These are phyloP conservation scores for Xylaria polymorpha DNA, from an alignment of 2,329 filamentous ascomycete species.

Conservation along the genomic window DNA sequence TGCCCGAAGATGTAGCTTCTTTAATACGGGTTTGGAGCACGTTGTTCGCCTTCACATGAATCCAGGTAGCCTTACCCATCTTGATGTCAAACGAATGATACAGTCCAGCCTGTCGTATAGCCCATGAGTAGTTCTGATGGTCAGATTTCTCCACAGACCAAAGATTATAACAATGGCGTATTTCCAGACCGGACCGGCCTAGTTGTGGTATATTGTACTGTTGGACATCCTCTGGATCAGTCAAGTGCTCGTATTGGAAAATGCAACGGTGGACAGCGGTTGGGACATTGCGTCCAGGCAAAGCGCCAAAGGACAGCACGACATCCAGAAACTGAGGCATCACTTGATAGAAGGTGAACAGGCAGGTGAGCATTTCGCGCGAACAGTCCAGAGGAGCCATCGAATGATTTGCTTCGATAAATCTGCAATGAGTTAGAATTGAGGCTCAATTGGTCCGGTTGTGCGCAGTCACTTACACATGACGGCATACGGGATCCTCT, in stretches of 20 bases:
- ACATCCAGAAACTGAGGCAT: constrained; percentile 31
- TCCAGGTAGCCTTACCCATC: constrained; percentile 22
- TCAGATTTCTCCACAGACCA: constrained; percentile 24
- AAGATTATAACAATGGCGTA: constrained; percentile 30
- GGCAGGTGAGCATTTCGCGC: constrained; percentile 12
- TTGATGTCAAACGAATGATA: constrained; percentile 29
- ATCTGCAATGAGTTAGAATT: constrained; percentile 14
- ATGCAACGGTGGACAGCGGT: constrained; percentile 15
- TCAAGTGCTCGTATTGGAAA: constrained; percentile 18
- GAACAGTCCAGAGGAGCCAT: constrained; percentile 25
- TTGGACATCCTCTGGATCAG: background rate
- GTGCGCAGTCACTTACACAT: constrained; percentile 16
- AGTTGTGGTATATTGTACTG: constrained; percentile 17
- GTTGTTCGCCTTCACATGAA: constrained; percentile 27
- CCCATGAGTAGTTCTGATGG: constrained; percentile 6
- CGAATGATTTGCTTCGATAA: constrained; percentile 22
- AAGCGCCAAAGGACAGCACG: constrained; percentile 13
- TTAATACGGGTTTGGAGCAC: background rate
- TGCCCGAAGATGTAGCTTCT: constrained; percentile 9
- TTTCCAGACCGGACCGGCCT: constrained; percentile 22
- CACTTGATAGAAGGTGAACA: constrained; percentile 25
- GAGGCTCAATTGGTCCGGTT: background rate
- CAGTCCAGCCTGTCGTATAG: constrained; percentile 23
- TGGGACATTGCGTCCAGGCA: constrained; percentile 14
- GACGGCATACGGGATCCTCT: constrained; percentile 21